Conservation (phyloP, 1,284 basidiomycete genomes). For the Ceratobasidium sp. region DNA sequence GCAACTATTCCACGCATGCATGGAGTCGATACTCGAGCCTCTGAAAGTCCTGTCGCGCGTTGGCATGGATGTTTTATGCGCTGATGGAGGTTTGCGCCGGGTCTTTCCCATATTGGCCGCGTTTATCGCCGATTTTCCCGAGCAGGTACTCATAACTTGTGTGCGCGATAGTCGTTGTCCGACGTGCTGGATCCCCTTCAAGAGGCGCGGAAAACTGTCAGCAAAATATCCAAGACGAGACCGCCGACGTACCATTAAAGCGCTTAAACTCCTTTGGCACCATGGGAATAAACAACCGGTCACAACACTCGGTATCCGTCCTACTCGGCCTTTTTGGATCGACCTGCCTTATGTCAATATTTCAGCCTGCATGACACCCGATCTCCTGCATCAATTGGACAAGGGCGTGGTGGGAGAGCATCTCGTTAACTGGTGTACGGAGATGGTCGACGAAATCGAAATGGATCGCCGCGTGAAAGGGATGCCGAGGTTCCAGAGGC, state of each 20-base stretch:
- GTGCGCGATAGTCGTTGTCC: conserved; percentile 39
- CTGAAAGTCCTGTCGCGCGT: conserved; percentile 45
- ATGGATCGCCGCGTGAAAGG: conserved; percentile 50
- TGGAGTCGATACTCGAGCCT: conserved; percentile 50
- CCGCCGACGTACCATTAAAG: too few species aligned
- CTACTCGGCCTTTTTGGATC: conserved; percentile 56
- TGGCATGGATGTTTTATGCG: conserved; percentile 52
- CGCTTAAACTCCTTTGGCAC: neutral
- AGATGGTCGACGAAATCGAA: conserved; percentile 44
- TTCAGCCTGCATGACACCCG: conserved; percentile 54
- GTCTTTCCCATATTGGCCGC: conserved; percentile 55
- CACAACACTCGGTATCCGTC: conserved; percentile 33
- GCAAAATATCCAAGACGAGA: neutral
- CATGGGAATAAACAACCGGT: conserved; percentile 8
- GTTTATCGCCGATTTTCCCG: conserved; percentile 55
- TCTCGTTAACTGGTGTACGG: conserved; percentile 54
- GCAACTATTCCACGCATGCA: conserved; percentile 52
- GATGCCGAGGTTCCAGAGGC: conserved; percentile 37
- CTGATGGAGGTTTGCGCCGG: conserved; percentile 53
- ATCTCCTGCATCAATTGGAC: conserved; percentile 57
- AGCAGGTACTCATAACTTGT: conserved; percentile 54
- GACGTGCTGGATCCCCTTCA: neutral
- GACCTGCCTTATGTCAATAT: conserved; percentile 55
- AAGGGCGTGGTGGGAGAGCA: conserved; percentile 57
- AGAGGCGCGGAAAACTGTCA: neutral